Percentiles rank a stretch among this genome's conserved stretches.
phyloP scores from a whole-genome alignment of 495 filamentous ascomycete species.

The Neurospora sp. region DNA sequence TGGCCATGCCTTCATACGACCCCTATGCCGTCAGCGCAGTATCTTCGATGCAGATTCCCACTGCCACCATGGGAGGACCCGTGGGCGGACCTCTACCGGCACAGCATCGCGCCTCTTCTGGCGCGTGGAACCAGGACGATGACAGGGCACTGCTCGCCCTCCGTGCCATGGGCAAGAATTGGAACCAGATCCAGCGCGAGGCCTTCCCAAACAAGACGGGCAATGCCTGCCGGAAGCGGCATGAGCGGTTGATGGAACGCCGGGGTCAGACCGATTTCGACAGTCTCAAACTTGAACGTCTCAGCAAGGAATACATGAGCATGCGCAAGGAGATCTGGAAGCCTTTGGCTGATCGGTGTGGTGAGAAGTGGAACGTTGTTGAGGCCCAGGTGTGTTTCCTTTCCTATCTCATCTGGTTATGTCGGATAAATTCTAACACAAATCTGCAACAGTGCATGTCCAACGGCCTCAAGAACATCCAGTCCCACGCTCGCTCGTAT shows the following conservation, averaged over 20 bases:
- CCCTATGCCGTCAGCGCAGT: slow-evolving; percentile 26
- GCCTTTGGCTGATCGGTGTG: slow-evolving; percentile 47
- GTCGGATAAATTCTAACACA: not conserved
- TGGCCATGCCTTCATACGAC: slow-evolving; percentile 26
- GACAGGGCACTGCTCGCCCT: slow-evolving; percentile 53
- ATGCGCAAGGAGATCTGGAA: slow-evolving; percentile 65
- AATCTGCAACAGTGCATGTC: slow-evolving; percentile 40
- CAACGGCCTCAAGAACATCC: slow-evolving; percentile 49
- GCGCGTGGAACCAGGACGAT: slow-evolving; percentile 53
- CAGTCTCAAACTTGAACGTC: slow-evolving; percentile 49
- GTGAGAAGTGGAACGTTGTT: slow-evolving; percentile 60
- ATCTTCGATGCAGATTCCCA: slow-evolving; percentile 25
- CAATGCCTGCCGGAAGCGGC: slow-evolving; percentile 70
- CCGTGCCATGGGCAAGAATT: slow-evolving; percentile 56
- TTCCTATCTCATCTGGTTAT: not conserved
- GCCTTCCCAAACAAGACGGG: slow-evolving; percentile 64
- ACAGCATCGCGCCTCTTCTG: slow-evolving; percentile 40
- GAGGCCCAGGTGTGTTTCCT: slow-evolving; percentile 54
- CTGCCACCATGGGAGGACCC: slow-evolving; percentile 20
- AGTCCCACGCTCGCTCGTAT: slow-evolving; percentile 40
- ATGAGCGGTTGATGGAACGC: slow-evolving; percentile 64
- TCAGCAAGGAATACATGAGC: slow-evolving; percentile 58
- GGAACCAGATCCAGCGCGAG: slow-evolving; percentile 57
- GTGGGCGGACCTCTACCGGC: slow-evolving; percentile 21
- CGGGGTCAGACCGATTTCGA: slow-evolving; percentile 58